These are phyloP conservation scores for Peronosclerospora sorghi DNA, from an alignment of 352 stramenopile species.

Conservation along the genomic window DNA sequence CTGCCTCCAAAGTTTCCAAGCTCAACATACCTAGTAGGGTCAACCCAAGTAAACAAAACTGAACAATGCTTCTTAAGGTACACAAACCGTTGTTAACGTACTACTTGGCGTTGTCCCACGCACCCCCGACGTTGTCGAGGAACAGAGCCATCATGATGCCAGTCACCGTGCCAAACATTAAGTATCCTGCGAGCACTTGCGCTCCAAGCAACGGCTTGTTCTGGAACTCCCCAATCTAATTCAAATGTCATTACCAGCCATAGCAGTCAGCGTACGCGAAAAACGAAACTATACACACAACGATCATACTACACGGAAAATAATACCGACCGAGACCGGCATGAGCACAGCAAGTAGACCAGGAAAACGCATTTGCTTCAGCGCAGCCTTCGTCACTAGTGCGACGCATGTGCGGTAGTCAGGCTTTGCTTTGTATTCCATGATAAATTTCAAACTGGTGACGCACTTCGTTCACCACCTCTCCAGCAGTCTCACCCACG, in stretches of 20 bases:
- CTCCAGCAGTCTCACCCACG: conserved; percentile 89
- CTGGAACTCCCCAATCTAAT: conserved; percentile 65
- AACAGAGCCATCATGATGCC: conserved; percentile 98
- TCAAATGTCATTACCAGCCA: background rate
- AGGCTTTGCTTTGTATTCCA: conserved; percentile 90
- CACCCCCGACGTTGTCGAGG: conserved; percentile 93
- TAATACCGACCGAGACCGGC: conserved; percentile 88
- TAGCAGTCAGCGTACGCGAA: too few relatives aligned
- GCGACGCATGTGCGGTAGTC: conserved; percentile 93
- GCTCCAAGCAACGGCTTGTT: conserved; percentile 84
- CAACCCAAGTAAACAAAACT: background rate
- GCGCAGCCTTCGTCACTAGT: conserved; percentile 89
- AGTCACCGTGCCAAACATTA: conserved; percentile 92
- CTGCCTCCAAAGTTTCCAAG: conserved; percentile 91
- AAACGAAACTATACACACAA: too few relatives aligned
- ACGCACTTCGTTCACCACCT: conserved; percentile 96
- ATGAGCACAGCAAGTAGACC: conserved; percentile 90
- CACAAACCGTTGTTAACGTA: conserved; percentile 84
- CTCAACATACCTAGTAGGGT: conserved; percentile 93
- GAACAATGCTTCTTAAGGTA: background rate
- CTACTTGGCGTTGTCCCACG: conserved; percentile 99
- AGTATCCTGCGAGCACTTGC: conserved; percentile 87
- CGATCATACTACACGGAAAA: conserved; percentile 88
- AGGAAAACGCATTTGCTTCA: conserved; percentile 96
- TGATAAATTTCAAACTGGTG: conserved; percentile 93